Conservation (phyloP, 2,329 filamentous ascomycete genomes). For the Endothia cerciana region DNA sequence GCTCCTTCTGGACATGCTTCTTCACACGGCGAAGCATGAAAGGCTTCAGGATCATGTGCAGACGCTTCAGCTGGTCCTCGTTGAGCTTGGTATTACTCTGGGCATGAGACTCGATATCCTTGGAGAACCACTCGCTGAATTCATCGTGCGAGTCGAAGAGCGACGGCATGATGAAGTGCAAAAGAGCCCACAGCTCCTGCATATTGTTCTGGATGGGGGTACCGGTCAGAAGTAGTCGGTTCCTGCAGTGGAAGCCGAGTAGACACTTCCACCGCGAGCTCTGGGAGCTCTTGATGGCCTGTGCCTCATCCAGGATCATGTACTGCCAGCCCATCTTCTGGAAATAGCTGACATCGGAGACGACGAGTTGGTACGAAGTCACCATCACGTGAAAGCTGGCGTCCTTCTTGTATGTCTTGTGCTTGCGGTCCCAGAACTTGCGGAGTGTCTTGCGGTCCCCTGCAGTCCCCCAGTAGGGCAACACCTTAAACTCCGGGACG, state of each 20-base stretch:
- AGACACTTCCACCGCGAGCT: slow-evolving; percentile 97
- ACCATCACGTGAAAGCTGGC: slow-evolving; percentile 95
- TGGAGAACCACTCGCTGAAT: slow-evolving; percentile 93
- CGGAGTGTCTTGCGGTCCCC: slow-evolving; percentile 93
- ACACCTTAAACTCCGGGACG: slow-evolving; percentile 89
- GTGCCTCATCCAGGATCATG: slow-evolving; percentile 98
- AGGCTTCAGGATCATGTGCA: slow-evolving; percentile 98
- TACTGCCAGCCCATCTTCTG: slow-evolving; percentile 99
- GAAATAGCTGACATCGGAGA: slow-evolving; percentile 95
- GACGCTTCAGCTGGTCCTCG: slow-evolving; percentile 92
- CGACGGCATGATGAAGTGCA: slow-evolving; percentile 99
- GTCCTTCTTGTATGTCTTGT: slow-evolving; percentile 91
- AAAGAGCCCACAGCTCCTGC: slow-evolving; percentile 96
- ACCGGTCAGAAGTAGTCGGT: slow-evolving; percentile 89
- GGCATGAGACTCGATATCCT: slow-evolving; percentile 96
- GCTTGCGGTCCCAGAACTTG: slow-evolving; percentile 99
- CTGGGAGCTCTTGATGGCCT: slow-evolving; percentile 97
- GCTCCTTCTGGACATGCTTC: slow-evolving; percentile 98
- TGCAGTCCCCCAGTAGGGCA: slow-evolving; percentile 96
- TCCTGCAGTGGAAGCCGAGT: slow-evolving; percentile 91
- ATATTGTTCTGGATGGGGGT: slow-evolving; percentile 99
- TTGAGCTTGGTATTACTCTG: slow-evolving; percentile 99
- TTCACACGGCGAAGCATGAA: slow-evolving; percentile 99
- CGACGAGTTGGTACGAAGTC: slow-evolving; percentile 96
- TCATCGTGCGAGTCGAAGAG: slow-evolving; percentile 94